Conservation (phyloP, 2,329 filamentous ascomycete species). For the Scedosporium apiospermum region DNA sequence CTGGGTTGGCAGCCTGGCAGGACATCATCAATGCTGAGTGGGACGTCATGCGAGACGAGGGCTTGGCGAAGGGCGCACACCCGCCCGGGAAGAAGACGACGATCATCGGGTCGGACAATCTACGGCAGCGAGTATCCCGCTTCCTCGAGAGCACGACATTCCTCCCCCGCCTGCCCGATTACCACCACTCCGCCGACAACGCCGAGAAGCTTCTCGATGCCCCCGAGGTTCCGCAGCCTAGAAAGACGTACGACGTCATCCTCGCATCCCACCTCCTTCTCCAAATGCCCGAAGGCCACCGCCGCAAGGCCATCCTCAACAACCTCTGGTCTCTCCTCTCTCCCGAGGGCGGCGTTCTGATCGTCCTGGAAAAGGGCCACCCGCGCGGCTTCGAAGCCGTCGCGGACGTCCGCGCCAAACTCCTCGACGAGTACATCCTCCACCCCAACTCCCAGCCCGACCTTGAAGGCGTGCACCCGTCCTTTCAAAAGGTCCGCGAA, state of each 20-base stretch:
- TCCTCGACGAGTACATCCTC: slow-evolving; percentile 67
- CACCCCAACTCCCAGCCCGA: slow-evolving; percentile 38
- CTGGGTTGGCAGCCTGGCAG: slow-evolving; percentile 65
- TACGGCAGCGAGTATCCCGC: slow-evolving; percentile 65
- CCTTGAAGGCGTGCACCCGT: slow-evolving; percentile 12
- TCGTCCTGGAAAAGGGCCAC: slow-evolving; percentile 84
- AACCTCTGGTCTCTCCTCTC: slow-evolving; percentile 85
- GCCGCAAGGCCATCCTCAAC: slow-evolving; percentile 69
- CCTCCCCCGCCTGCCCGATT: slow-evolving; percentile 82
- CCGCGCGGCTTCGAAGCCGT: slow-evolving; percentile 88
- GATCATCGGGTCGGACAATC: slow-evolving; percentile 62
- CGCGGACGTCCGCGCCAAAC: slow-evolving; percentile 68
- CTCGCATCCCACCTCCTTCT: slow-evolving; percentile 81
- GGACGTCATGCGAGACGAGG: slow-evolving; percentile 53
- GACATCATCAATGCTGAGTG: slow-evolving; percentile 75
- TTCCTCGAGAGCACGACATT: slow-evolving; percentile 87
- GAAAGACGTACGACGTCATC: slow-evolving; percentile 82
- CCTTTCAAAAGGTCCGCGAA: slow-evolving; percentile 35
- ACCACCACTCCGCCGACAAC: slow-evolving; percentile 55
- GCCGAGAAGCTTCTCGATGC: slow-evolving; percentile 51
- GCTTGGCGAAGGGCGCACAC: slow-evolving; percentile 27
- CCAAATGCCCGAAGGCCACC: slow-evolving; percentile 62
- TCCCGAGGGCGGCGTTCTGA: slow-evolving; percentile 74
- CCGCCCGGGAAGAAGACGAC: slow-evolving; percentile 70
- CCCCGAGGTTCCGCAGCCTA: slow-evolving; percentile 40